Base-by-base conservation (phyloP, 306 rosid species). In the Vigna angularis region DNA sequence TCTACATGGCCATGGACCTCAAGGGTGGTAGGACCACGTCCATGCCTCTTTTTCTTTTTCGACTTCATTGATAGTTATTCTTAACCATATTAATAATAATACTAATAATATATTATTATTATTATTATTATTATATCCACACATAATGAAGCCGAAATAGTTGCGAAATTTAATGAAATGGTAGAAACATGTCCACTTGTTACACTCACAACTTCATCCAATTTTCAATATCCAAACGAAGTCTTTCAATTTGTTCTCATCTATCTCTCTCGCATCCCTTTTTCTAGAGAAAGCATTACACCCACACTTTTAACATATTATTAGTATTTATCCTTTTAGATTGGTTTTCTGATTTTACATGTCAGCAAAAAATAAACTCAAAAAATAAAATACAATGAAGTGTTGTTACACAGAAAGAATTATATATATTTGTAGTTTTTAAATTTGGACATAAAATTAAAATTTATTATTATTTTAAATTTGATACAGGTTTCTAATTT, bases 131-230 rank as follows among this genome's bases (percentile, higher is more conserved):
- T 34, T 34, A 34, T 34, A 34, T 36, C 42, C 42, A 36, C 9
- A 36, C 42, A 1, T 34, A 36, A 36, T 36, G 40, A 4, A 24
- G 28, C 28, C 28, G 28, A 26, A 34, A 34, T 34, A 34, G 38
- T 36, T 6, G 42, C 42, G 2, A 30, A 28, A 61, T 24, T 32
- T 24, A 22, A 48, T 24, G 16, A 26, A 22, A 40, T 34, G n/a
- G 72, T 47, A 9, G 62, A 58, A 58, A 12, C 71, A 24, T 24
- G 6, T 61, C 38, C 45, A 70, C 77, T 55, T 79, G 72, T 59
- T 12, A 20, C 36, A 47, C 66, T 3, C 22, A 20, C 12, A 55
- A 18, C 7, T 22, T 22, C 16, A 30, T 9, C 59, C 59, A 55
- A 3, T 20, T 22, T n/a, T 12, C 61, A 9, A 3, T 30, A 30